Base-by-base conservation (phyloP, 495 filamentous ascomycete species). In the Penicillium cataractarum region DNA sequence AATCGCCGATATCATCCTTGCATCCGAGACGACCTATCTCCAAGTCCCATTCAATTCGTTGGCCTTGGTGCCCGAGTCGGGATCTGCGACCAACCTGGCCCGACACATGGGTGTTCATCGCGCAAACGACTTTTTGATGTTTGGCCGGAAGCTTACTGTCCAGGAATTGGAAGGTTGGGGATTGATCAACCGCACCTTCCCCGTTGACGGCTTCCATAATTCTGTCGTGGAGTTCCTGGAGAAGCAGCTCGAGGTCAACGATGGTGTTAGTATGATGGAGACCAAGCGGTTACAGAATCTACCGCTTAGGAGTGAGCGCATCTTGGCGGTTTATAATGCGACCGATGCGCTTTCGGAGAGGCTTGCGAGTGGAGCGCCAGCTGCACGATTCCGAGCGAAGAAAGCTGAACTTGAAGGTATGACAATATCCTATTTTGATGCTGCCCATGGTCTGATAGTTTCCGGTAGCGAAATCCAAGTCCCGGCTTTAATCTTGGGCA, bases 241-340 rank as follows among this genome's bases (percentile, higher is more conserved):
- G 27, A 59, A 61, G 52, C 66, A 69, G 60, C 49, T 69, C 2
- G 46, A 46, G 2, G 29, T 48, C 12, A 69, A 69, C 53, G 66
- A 69, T 59, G 63, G 63, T 40, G 40, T 37, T 13, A 69, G 66
- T 57, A 65, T 69, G 66, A 63, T 69, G 51, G 66, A 66, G 57
- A 61, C 55, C 12, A 69, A 66, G 53, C 54, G 64, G 22, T 44
- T 69, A 13, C 64, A 64, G 55, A 66, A 64, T 56, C 35, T 51
- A 8, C 63, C 67, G 7, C 50, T 69, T 5, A 26, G 67, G 17
- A 53, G 39, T 5, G 67, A 60, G 27, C 44, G 67, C 19, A 60
- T 69, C 19, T 19, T 63, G 27, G 63, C 63, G 0, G 55, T 69
- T n/a, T 59, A 63, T 46, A 60, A 69, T 60, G 67, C 67, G 15